Evolutionary conservation across 148 eudicot species (phyloP), one percentile per base, ranked within the genome.

Genomic region (Heliamphora exappendiculata): DNA sequence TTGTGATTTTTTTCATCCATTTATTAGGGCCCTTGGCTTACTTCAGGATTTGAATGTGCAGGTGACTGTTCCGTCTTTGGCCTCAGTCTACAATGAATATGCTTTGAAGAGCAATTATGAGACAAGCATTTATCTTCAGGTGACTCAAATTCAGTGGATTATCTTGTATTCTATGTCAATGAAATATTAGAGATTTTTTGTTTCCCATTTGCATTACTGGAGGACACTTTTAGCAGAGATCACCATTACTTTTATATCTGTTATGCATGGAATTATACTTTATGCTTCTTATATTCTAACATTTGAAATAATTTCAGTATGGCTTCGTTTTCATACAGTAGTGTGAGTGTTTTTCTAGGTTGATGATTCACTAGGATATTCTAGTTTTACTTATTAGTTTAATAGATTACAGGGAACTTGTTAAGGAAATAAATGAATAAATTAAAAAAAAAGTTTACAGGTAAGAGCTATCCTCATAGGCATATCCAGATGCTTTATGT

Each of bases 71-170:
- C 99, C 99, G 65, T 93, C 98, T 33, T 28, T 96, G 93, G 99
- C 99, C 57, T 96, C 99, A 4, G 99, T 96, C 66, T 96, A 75
- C 80, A 96, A 93, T 78, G 99, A 96, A 83, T 93, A 93, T 81
- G 98, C 99, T 84, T 76, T 96, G 79, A 96, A 96, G 88, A 96
- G 98, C 88, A 98, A 96, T 79, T 93, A 87, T 82, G 99, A 96
- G 53, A 96, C 99, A 10, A 96, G 96, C 90, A 96, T 96, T 78
- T 96, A 96, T 85, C 97, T 93, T 87, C 99, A 96, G 89, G 99
- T 93, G 78, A 85, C 51, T 71, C 41, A 51, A 33, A 50, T 50
- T 10, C 42, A 49, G 33, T 71, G 31, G 37, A 31, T 60, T 7
- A 26, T 13, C 54, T 57, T 57, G 28, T 57, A 24, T 57, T 1